These are phyloP conservation scores for Phaeotremella fagi DNA, from an alignment of 768 basidiomycete genomes.

Conservation along the genomic window DNA sequence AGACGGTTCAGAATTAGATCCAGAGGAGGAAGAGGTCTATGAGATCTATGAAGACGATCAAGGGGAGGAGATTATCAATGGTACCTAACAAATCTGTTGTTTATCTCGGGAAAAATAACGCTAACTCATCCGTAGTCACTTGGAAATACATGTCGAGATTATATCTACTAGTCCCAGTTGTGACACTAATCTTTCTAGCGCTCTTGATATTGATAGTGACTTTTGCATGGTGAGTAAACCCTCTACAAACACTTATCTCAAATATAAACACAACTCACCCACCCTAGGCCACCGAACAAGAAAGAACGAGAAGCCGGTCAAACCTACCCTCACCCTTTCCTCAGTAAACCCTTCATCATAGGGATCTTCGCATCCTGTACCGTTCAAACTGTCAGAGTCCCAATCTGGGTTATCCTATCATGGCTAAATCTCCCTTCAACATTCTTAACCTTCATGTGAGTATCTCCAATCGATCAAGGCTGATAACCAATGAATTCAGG, in stretches of 20 bases:
- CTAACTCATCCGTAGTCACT: slow-evolving; percentile 20
- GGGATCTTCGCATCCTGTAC: slow-evolving; percentile 43
- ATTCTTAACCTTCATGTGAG: slow-evolving; percentile 22
- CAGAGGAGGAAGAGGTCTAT: background rate
- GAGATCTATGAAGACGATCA: slow-evolving; percentile 18
- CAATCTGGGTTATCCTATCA: slow-evolving; percentile 31
- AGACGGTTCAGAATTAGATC: background rate
- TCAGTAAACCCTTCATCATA: slow-evolving; percentile 35
- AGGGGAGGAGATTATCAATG: slow-evolving; percentile 25
- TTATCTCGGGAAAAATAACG: background rate
- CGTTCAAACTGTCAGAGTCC: slow-evolving; percentile 37
- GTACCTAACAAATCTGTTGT: slow-evolving; percentile 9
- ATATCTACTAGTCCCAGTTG: slow-evolving; percentile 42
- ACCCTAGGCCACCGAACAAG: slow-evolving; percentile 42
- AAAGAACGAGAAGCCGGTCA: slow-evolving; percentile 36
- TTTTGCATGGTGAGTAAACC: slow-evolving; percentile 44
- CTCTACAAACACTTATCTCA: background rate
- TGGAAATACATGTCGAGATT: slow-evolving; percentile 39
- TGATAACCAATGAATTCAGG: slow-evolving; percentile 5
- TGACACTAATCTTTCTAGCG: slow-evolving; percentile 26
- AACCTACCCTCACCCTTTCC: slow-evolving; percentile 41
- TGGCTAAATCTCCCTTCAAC: slow-evolving; percentile 9
- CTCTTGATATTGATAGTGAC: slow-evolving; percentile 33
- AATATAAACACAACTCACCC: background rate
- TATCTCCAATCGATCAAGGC: background rate